Conservation (phyloP, 2,329 filamentous ascomycete genomes). For the Lasiodiplodia sp. region DNA sequence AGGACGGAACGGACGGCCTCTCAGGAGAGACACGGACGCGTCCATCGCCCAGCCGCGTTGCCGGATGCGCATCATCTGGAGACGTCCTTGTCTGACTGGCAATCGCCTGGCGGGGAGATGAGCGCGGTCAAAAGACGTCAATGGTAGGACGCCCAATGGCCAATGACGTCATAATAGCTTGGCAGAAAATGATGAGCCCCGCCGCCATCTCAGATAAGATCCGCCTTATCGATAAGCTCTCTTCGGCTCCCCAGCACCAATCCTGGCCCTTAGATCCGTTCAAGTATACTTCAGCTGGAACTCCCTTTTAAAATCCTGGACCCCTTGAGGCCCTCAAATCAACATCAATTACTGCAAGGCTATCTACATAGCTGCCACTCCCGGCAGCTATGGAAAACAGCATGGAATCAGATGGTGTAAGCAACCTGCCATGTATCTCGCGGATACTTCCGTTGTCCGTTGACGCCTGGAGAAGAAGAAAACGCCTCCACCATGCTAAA, state of each 20-base stretch:
- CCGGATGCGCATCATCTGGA: not conserved
- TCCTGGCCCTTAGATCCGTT: not conserved
- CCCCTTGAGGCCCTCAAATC: slow-evolving; percentile 26
- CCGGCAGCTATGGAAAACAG: slow-evolving; percentile 2
- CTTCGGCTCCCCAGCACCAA: too few species aligned
- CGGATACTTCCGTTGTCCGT: not conserved
- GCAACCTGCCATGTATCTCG: slow-evolving; percentile 1
- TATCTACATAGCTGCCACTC: slow-evolving; percentile 25
- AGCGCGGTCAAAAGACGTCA: slow-evolving; percentile 3
- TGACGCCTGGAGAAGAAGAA: not conserved
- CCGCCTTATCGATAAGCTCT: not conserved
- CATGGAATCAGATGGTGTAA: slow-evolving; percentile 5
- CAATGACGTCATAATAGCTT: not conserved
- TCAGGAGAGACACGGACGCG: not conserved
- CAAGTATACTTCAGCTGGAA: not conserved
- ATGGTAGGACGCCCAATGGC: not conserved
- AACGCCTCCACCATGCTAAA: slow-evolving; percentile 23
- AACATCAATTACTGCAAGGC: slow-evolving; percentile 28
- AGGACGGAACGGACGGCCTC: not conserved
- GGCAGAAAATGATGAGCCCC: not conserved
- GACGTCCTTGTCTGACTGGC: not conserved
- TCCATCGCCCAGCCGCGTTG: not conserved
- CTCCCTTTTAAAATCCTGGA: slow-evolving; percentile 8
- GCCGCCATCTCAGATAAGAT: not conserved
- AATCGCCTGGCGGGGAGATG: slow-evolving; percentile 4